phyloP scores from a whole-genome alignment of 768 basidiomycete species.

The Coprinopsis strossmayeri region DNA sequence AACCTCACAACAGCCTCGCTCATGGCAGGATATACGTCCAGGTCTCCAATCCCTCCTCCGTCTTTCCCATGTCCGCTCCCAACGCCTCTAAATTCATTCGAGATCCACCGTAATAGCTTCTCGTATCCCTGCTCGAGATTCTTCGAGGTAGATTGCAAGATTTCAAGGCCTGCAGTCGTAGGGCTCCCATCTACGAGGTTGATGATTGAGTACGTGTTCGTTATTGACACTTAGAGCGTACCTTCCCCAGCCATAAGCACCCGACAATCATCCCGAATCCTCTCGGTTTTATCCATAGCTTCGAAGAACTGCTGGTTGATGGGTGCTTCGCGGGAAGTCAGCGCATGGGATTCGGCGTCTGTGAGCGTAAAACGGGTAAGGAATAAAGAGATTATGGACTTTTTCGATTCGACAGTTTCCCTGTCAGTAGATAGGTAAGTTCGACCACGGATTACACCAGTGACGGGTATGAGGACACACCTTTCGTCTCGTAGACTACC shows the following conservation, averaged over 20 bases:
- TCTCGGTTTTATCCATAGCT: conserved; percentile 82
- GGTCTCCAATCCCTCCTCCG: conserved; percentile 61
- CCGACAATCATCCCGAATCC: conserved; percentile 78
- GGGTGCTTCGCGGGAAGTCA: conserved; percentile 75
- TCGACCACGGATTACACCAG: not conserved
- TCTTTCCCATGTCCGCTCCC: too few relatives aligned
- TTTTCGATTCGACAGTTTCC: conserved; percentile 63
- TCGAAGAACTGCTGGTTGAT: conserved; percentile 71
- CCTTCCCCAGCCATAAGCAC: conserved; percentile 83
- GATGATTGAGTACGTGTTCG: too few relatives aligned
- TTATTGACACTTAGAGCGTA: too few relatives aligned
- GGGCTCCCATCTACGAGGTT: conserved; percentile 61
- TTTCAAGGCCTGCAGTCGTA: conserved; percentile 76
- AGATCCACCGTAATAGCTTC: conserved; percentile 82
- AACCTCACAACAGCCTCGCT: conserved; percentile 69
- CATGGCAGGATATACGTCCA: conserved; percentile 63
- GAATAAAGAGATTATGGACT: conserved; percentile 73
- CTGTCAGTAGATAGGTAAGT: conserved; percentile 34
- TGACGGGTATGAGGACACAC: conserved; percentile 29
- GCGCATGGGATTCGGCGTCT: conserved; percentile 61
- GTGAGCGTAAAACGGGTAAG: conserved; percentile 80
- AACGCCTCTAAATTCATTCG: conserved; percentile 77
- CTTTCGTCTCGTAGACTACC: conserved; percentile 68
- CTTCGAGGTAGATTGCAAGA: conserved; percentile 76
- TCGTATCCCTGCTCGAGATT: conserved; percentile 87